phyloP scores from a whole-genome alignment of 73 alveolate genomes.

The Urostyla sp. region DNA sequence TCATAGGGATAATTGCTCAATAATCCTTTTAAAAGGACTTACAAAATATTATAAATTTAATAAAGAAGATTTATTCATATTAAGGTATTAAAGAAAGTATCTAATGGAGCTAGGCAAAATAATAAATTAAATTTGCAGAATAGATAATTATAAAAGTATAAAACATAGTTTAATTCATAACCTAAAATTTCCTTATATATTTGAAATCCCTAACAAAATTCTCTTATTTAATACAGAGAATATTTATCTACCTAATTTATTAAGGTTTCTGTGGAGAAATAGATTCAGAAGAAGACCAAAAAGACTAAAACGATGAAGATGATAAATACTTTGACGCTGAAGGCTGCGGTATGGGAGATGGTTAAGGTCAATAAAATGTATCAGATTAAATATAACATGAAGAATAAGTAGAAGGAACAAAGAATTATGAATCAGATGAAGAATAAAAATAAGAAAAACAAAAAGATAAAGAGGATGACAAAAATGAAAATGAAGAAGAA shows the following conservation, averaged over 20 bases:
- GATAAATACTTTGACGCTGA: conserved; percentile 71
- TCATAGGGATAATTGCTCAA: not conserved
- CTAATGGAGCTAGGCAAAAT: not conserved
- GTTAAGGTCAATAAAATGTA: conserved; percentile 78
- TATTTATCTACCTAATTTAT: conserved; percentile 57
- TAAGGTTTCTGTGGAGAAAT: conserved; percentile 77
- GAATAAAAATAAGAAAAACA: conserved; percentile 65
- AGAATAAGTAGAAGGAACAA: conserved; percentile 74
- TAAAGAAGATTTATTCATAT: not conserved
- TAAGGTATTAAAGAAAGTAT: conserved; percentile 1
- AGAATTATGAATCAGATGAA: conserved; percentile 65
- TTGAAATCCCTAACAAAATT: conserved; percentile 63
- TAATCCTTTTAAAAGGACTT: not conserved
- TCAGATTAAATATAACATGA: conserved; percentile 72
- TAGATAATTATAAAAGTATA: not conserved
- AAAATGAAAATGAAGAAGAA: conserved; percentile 61
- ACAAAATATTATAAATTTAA: not conserved
- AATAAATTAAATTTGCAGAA: conserved; percentile 37
- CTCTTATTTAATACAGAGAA: conserved; percentile 38
- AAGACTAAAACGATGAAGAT: conserved; percentile 57
- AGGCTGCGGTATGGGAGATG: conserved; percentile 81
- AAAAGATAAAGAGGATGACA: conserved; percentile 49
- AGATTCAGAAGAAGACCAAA: conserved; percentile 64
- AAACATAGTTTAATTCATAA: not conserved
- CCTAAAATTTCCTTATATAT: conserved; percentile 2